phyloP scores from a whole-genome alignment of 768 basidiomycete genomes.

The Leccinum rimulosum region DNA sequence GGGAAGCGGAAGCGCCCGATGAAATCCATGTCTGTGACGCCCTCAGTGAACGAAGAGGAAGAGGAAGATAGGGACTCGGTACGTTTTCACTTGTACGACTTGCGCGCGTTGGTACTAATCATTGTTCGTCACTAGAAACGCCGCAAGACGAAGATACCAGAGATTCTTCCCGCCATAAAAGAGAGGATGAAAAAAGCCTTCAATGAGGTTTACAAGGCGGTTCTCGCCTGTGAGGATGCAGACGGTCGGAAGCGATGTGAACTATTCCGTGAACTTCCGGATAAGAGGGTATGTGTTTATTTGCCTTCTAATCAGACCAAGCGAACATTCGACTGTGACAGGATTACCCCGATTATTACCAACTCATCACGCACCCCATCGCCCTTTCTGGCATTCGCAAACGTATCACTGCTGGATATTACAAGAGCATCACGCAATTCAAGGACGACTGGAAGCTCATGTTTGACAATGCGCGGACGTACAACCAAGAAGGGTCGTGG shows the following conservation, averaged over 20 bases:
- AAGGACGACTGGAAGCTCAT: slow-evolving; percentile 83
- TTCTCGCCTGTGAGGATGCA: slow-evolving; percentile 67
- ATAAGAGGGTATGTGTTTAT: slow-evolving; percentile 54
- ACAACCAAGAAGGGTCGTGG: slow-evolving; percentile 94
- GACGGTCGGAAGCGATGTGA: slow-evolving; percentile 80
- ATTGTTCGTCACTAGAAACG: slow-evolving; percentile 59
- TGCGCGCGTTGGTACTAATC: not conserved
- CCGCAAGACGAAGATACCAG: slow-evolving; percentile 68
- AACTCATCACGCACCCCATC: slow-evolving; percentile 84
- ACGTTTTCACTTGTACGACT: slow-evolving; percentile 25
- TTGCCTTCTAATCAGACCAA: not conserved
- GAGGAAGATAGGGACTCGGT: slow-evolving; percentile 77
- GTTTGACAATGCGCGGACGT: slow-evolving; percentile 91
- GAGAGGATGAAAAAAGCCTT: slow-evolving; percentile 86
- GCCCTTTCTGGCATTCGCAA: slow-evolving; percentile 85
- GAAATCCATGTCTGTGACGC: slow-evolving; percentile 76
- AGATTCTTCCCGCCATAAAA: slow-evolving; percentile 55
- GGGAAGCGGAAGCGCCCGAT: slow-evolving; percentile 74
- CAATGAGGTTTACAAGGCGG: slow-evolving; percentile 71
- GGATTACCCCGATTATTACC: slow-evolving; percentile 93
- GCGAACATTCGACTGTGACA: slow-evolving; percentile 30
- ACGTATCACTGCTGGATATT: slow-evolving; percentile 58
- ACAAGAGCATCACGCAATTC: slow-evolving; percentile 73
- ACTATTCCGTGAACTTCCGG: slow-evolving; percentile 85
- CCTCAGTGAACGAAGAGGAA: slow-evolving; percentile 68